Conservation (phyloP, 257 asterid species). For the Anisodus acutangulus region DNA sequence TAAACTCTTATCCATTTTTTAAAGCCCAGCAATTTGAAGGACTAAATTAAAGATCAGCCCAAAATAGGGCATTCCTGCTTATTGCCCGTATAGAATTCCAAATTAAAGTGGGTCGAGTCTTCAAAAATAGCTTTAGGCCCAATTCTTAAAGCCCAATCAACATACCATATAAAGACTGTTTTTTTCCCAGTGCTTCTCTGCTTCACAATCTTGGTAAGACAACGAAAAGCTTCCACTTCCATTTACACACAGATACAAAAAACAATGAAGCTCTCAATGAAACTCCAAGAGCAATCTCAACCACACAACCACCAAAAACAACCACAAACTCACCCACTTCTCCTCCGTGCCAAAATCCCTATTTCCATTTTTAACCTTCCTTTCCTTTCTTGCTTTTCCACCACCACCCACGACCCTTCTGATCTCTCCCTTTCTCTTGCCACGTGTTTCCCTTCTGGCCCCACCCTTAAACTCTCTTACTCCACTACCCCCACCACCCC, state of each 20-base stretch:
- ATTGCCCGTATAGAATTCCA: too few relatives aligned
- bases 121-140: too few relatives aligned
- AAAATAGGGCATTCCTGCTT: too few relatives aligned
- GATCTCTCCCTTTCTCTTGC: constrained; percentile 81
- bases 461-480: constrained; percentile 74
- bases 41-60: too few relatives aligned
- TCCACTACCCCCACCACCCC: constrained; percentile 45
- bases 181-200: background rate
- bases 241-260: background rate
- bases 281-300: constrained; percentile 54
- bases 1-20: too few relatives aligned
- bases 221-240: background rate
- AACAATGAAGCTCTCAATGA: constrained; percentile 74
- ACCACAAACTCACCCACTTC: constrained; percentile 49
- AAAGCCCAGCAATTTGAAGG: too few relatives aligned
- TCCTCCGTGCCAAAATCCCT: constrained; percentile 84
- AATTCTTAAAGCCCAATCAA: constrained; percentile 1
- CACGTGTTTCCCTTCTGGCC: constrained; percentile 70
- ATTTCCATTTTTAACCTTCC: constrained; percentile 74
- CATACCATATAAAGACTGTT: background rate
- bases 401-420: constrained; percentile 83
- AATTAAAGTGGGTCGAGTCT: background rate
- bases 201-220: constrained; percentile 27
- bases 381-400: constrained; percentile 78
- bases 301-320: constrained; percentile 39